Percentiles rank a stretch among this genome's conserved stretches.
Conservation (phyloP, 2,329 filamentous ascomycete genomes). For the Sporothrix pallida region DNA sequence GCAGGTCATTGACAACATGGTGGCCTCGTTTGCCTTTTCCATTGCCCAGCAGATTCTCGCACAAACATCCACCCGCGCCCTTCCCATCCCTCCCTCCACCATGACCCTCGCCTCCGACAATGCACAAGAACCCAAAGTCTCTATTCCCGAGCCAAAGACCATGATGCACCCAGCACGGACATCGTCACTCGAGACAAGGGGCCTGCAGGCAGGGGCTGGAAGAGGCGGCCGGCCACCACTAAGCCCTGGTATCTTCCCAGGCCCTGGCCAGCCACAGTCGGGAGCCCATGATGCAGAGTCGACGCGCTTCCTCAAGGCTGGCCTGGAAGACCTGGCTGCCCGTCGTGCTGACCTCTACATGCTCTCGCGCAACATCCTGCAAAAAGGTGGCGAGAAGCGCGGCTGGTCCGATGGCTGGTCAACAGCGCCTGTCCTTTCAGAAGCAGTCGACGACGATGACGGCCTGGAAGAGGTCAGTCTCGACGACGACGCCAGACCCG, state of each 20-base stretch:
- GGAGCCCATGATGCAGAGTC: constrained; percentile 48
- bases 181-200: constrained; percentile 62
- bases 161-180: constrained; percentile 71
- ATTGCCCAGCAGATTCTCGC: constrained; percentile 76
- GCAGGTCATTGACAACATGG: constrained; percentile 72
- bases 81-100: constrained; percentile 68
- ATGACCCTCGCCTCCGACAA: constrained; percentile 49
- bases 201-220: constrained; percentile 41
- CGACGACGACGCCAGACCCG: constrained; percentile 45
- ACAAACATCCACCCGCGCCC: constrained; percentile 72
- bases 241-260: constrained; percentile 62
- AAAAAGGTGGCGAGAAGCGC: constrained; percentile 71
- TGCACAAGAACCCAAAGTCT: constrained; percentile 63
- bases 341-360: constrained; percentile 81
- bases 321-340: constrained; percentile 81
- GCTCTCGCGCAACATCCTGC: constrained; percentile 78
- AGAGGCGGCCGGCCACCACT: constrained; percentile 42
- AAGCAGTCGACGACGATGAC: constrained; percentile 48
- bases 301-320: constrained; percentile 62
- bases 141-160: constrained; percentile 71
- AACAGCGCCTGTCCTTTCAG: constrained; percentile 56
- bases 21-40: constrained; percentile 78
- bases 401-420: constrained; percentile 82
- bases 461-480: constrained; percentile 66
- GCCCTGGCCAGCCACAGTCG: constrained; percentile 50